These are phyloP conservation scores for Sedum album DNA, from an alignment of 164 flowering plant species.

Conservation along the genomic window DNA sequence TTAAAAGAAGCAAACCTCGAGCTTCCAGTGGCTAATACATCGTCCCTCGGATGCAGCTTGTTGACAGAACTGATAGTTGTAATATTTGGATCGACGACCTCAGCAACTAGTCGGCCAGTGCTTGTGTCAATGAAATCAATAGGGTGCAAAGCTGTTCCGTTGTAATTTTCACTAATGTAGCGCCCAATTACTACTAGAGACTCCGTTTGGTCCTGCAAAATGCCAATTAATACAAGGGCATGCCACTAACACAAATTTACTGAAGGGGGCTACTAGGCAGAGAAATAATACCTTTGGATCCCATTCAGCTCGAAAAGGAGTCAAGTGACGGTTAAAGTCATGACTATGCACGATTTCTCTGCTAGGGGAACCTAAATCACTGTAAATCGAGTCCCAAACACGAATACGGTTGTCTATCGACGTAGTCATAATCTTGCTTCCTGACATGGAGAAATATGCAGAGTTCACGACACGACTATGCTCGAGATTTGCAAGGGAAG, in stretches of 20 bases:
- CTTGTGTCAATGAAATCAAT: constrained; percentile 82
- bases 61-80: constrained; percentile 87
- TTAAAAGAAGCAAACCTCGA: constrained; percentile 47
- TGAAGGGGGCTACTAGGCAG: background rate
- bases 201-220: constrained; percentile 74
- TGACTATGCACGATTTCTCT: constrained; percentile 92
- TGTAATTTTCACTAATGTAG: constrained; percentile 87
- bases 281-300: constrained; percentile 70
- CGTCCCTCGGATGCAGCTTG: constrained; percentile 92
- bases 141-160: constrained; percentile 88
- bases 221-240: background rate
- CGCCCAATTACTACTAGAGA: constrained; percentile 91
- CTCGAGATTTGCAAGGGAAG: constrained; percentile 45
- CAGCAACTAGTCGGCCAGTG: constrained; percentile 83
- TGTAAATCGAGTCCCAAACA: constrained; percentile 83
- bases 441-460: constrained; percentile 74
- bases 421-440: constrained; percentile 79
- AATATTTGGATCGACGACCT: constrained; percentile 81
- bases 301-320: constrained; percentile 94
- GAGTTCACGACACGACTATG: constrained; percentile 86
- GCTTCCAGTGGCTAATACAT: constrained; percentile 83
- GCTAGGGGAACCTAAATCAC: constrained; percentile 72
- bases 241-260: background rate
- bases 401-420: constrained; percentile 82
- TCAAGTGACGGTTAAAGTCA: constrained; percentile 83